Evolutionary conservation across 441 rosid genomes (phyloP).

Genomic region (Theobroma grandiflorum): DNA sequence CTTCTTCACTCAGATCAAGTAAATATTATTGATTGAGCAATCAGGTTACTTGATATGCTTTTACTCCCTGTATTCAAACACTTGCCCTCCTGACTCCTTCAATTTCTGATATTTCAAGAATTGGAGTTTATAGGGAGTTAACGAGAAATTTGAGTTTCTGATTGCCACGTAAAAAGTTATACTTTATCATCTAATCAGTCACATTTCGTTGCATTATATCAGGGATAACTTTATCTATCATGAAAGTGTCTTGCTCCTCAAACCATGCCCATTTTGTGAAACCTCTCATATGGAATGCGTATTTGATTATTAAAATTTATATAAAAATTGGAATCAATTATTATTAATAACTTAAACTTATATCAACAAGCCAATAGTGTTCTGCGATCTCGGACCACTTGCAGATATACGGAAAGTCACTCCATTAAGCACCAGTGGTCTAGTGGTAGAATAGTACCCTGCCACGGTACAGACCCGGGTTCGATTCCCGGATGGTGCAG

Average conservation of each 20-base stretch:
- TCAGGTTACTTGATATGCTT: neutral
- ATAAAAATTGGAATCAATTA: too few species aligned
- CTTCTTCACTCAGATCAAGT: neutral
- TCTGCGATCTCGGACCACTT: too few species aligned
- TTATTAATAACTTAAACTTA: too few species aligned
- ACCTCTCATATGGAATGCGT: too few species aligned
- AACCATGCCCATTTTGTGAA: too few species aligned
- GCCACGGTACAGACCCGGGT: constrained; percentile 91
- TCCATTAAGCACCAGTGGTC: constrained; percentile 56
- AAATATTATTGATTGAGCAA: neutral
- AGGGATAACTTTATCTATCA: neutral
- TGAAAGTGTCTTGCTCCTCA: neutral
- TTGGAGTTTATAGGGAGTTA: neutral
- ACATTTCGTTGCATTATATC: neutral
- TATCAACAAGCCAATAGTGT: too few species aligned
- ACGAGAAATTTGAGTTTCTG: neutral
- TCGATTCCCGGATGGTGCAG: constrained; percentile 71
- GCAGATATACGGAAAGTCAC: too few species aligned
- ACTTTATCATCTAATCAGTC: neutral
- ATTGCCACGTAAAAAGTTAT: neutral
- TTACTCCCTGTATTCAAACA: neutral
- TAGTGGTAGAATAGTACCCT: constrained; percentile 88
- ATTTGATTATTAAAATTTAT: too few species aligned
- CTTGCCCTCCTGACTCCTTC: neutral
- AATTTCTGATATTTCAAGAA: neutral